Conservation (phyloP, 768 basidiomycete genomes). For the Paxillus ammoniavirescens region DNA sequence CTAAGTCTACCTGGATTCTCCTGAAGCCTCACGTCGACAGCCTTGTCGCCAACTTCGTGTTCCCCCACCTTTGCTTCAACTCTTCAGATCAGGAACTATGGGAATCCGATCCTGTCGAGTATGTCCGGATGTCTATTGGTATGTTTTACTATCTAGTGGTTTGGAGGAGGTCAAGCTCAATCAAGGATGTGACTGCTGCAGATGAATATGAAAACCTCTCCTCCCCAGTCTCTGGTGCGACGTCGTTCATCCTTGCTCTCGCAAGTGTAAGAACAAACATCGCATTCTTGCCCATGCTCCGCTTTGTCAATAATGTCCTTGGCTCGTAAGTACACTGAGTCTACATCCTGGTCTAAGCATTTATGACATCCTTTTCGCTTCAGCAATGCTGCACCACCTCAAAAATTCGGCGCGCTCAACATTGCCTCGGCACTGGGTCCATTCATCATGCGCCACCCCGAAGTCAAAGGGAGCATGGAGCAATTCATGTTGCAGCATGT, state of each 20-base stretch:
- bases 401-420: slow-evolving; percentile 83
- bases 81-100: slow-evolving; percentile 65
- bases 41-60: slow-evolving; percentile 78
- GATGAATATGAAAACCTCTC: slow-evolving; percentile 82
- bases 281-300: slow-evolving; percentile 79
- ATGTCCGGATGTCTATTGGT: slow-evolving; percentile 76
- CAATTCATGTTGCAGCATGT: slow-evolving; percentile 73
- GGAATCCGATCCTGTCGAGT: slow-evolving; percentile 83
- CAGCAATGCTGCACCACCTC: slow-evolving; percentile 52
- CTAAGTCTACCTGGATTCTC: slow-evolving; percentile 85
- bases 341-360: not conserved
- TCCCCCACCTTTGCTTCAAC: slow-evolving; percentile 84
- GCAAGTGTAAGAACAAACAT: slow-evolving; percentile 77
- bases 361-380: slow-evolving; percentile 1
- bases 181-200: slow-evolving; percentile 23
- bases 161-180: not conserved
- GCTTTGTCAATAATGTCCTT: slow-evolving; percentile 74
- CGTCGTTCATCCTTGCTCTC: slow-evolving; percentile 75
- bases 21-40: slow-evolving; percentile 83
- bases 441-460: slow-evolving; percentile 83
- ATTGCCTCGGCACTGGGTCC: slow-evolving; percentile 75
- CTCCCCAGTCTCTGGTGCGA: slow-evolving; percentile 75
- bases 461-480: slow-evolving; percentile 76
- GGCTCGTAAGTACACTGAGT: slow-evolving; percentile 46
- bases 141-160: slow-evolving; percentile 14